Percentiles rank a stretch among this genome's conserved stretches.
Conservation (phyloP, 1,139 yeast genomes). For the Saccharomyces pastorianus region DNA sequence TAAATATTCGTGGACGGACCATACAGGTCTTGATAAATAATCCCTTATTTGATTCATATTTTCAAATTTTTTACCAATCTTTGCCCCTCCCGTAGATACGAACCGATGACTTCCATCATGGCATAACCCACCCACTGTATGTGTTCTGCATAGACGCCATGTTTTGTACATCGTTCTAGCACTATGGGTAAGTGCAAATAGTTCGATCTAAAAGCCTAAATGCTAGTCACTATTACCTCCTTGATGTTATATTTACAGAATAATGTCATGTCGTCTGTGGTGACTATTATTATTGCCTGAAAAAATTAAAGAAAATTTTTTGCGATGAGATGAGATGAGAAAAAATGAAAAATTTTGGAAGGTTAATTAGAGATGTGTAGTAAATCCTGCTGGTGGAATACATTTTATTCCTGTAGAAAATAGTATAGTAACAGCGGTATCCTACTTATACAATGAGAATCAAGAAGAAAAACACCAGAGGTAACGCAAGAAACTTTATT, state of each 20-base stretch:
- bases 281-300: background rate
- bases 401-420: background rate
- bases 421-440: background rate
- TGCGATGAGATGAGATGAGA: slow-evolving; percentile 23
- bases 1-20: slow-evolving; percentile 24
- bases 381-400: background rate
- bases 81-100: background rate
- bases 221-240: background rate
- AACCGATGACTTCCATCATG: background rate
- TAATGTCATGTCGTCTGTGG: background rate
- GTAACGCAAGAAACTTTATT: slow-evolving; percentile 87
- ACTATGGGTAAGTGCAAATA: background rate
- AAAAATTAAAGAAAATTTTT: slow-evolving; percentile 1
- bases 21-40: slow-evolving; percentile 17
- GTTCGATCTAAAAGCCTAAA: background rate
- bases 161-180: background rate
- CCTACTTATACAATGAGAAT: slow-evolving; percentile 33
- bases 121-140: background rate
- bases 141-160: background rate
- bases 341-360: slow-evolving; percentile 10
- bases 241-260: background rate
- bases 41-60: slow-evolving; percentile 16
- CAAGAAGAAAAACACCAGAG: slow-evolving; percentile 76
- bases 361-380: background rate
- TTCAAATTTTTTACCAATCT: slow-evolving; percentile 16